Conservation (phyloP, 768 basidiomycete genomes). For the Sutorius australiensis region DNA sequence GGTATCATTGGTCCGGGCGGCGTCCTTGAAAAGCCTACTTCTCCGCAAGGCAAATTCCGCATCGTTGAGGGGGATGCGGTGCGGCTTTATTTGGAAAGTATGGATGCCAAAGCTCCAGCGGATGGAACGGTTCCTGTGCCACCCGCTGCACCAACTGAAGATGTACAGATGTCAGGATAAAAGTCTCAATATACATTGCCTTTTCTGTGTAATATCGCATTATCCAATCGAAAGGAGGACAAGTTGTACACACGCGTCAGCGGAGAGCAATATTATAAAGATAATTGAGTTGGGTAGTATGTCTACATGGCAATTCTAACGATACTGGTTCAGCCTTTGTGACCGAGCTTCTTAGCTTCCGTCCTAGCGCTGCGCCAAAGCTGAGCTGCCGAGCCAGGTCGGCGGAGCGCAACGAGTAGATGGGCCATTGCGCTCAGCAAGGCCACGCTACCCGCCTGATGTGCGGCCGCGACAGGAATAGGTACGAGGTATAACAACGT, state of each 20-base stretch:
- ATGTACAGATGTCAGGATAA: constrained; percentile 84
- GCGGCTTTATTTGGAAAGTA: constrained; percentile 67
- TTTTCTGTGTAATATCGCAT: constrained; percentile 6
- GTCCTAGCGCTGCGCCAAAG: constrained; percentile 47
- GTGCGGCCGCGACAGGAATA: constrained; percentile 84
- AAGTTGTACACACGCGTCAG: not conserved
- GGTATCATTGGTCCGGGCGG: constrained; percentile 83
- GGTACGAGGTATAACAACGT: constrained; percentile 93
- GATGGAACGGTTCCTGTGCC: constrained; percentile 38
- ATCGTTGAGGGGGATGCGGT: constrained; percentile 84
- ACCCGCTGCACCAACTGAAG: constrained; percentile 46
- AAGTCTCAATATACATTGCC: constrained; percentile 16
- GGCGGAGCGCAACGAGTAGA: constrained; percentile 63
- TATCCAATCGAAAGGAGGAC: constrained; percentile 5
- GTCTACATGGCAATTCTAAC: constrained; percentile 13
- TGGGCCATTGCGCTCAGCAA: constrained; percentile 82
- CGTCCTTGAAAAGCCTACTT: constrained; percentile 49
- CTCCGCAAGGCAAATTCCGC: constrained; percentile 65
- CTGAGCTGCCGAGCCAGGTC: constrained; percentile 63
- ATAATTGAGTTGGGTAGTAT: constrained; percentile 26
- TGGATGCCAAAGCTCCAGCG: constrained; percentile 66
- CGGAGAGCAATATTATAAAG: constrained; percentile 1
- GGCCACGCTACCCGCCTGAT: constrained; percentile 92
- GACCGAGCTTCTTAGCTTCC: constrained; percentile 13
- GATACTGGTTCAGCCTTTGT: constrained; percentile 1